Conservation (phyloP, 352 stramenopile genomes). For the Blastocystis sp. region DNA sequence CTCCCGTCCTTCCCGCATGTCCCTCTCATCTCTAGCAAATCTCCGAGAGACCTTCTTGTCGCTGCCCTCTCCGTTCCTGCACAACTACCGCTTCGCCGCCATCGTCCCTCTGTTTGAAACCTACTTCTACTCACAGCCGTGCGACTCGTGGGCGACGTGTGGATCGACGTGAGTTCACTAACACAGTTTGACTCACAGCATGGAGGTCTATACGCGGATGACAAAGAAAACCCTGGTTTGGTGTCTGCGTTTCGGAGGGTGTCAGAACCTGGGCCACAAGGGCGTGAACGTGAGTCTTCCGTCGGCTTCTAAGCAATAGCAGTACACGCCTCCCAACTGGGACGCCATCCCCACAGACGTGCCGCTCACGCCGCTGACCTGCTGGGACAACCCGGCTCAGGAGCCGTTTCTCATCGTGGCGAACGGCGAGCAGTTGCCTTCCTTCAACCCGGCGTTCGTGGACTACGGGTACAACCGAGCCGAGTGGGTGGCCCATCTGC, state of each 20-base stretch:
- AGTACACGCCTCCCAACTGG: background rate
- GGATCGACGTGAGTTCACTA: background rate
- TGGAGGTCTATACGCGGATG: conserved; percentile 2
- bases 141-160: conserved; percentile 15
- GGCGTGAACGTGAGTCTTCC: background rate
- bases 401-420: conserved; percentile 48
- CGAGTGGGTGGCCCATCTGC: conserved; percentile 38
- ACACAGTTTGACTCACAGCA: background rate
- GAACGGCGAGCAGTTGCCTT: background rate
- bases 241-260: conserved; percentile 35
- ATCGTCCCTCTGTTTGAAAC: conserved; percentile 38
- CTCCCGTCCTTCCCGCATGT: background rate
- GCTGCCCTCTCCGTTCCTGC: background rate
- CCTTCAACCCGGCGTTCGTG: conserved; percentile 11
- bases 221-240: conserved; percentile 10
- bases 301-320: background rate
- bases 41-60: conserved; percentile 16
- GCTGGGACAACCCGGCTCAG: conserved; percentile 41
- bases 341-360: background rate
- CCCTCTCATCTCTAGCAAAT: background rate
- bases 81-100: background rate
- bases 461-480: background rate
- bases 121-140: conserved; percentile 13
- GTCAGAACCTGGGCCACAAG: background rate
- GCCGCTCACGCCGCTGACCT: conserved; percentile 10